Conservation (phyloP, 2,329 filamentous ascomycete species). For the Pseudonectria foliicola region DNA sequence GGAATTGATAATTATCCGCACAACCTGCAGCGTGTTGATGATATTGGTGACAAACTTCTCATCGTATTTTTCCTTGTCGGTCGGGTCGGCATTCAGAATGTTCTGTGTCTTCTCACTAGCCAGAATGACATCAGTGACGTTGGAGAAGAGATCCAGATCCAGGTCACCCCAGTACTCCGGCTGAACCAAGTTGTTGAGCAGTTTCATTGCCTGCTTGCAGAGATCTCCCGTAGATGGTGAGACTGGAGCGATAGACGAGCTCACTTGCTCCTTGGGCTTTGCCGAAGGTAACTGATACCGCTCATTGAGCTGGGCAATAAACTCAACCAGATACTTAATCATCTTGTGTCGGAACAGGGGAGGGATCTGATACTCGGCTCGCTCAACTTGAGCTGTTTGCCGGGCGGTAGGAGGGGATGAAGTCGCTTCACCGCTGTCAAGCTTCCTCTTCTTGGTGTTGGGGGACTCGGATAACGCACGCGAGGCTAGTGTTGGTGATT, state of each 20-base stretch:
- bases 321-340: conserved; percentile 91
- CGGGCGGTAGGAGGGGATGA: conserved; percentile 48
- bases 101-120: conserved; percentile 68
- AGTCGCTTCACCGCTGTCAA: conserved; percentile 55
- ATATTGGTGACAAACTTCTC: conserved; percentile 81
- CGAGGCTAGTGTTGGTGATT: conserved; percentile 15
- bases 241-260: conserved; percentile 35
- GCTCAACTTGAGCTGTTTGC: conserved; percentile 36
- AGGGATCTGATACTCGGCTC: conserved; percentile 62
- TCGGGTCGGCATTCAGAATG: conserved; percentile 51
- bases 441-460: conserved; percentile 64
- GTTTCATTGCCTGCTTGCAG: conserved; percentile 73
- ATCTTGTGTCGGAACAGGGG: conserved; percentile 65
- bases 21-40: conserved; percentile 87
- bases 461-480: conserved; percentile 59
- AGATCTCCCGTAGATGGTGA: conserved; percentile 63
- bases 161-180: conserved; percentile 87
- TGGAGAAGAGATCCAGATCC: conserved; percentile 84
- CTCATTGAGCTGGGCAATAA: conserved; percentile 85
- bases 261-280: conserved; percentile 50
- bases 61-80: conserved; percentile 65
- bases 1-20: conserved; percentile 81
- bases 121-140: conserved; percentile 80
- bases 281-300: conserved; percentile 70
- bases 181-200: conserved; percentile 79